phyloP scores from a whole-genome alignment of 768 basidiomycete genomes.

The Leucosporidium creatinivorum region DNA sequence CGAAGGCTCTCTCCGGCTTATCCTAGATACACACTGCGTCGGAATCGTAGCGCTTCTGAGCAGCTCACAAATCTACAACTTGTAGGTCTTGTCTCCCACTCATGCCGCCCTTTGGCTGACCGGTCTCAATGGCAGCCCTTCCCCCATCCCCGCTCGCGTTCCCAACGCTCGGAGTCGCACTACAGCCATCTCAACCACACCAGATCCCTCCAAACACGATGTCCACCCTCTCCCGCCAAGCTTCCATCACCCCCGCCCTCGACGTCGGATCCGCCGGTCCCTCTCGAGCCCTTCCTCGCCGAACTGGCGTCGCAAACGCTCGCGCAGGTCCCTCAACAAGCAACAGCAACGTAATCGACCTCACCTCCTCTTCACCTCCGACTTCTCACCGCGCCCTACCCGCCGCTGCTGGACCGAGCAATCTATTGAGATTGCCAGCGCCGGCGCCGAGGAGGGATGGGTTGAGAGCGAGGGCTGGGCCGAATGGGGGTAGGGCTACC shows the following conservation, averaged over 20 bases:
- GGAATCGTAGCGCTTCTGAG: too few species aligned
- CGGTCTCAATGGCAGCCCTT: too few species aligned
- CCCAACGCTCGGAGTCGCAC: too few species aligned
- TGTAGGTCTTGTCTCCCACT: too few species aligned
- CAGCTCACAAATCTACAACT: too few species aligned
- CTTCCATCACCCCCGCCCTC: not conserved
- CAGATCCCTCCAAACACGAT: not conserved
- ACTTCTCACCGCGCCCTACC: not conserved
- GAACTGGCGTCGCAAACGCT: too few species aligned
- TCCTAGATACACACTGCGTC: too few species aligned
- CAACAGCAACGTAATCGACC: slow-evolving; percentile 2
- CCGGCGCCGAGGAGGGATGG: not conserved
- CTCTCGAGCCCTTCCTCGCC: too few species aligned
- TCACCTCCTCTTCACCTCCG: not conserved
- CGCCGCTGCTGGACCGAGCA: not conserved
- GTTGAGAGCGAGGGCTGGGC: not conserved
- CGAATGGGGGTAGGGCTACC: not conserved
- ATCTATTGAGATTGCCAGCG: not conserved
- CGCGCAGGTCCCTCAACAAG: too few species aligned
- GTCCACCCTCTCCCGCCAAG: not conserved
- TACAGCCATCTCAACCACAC: not conserved
- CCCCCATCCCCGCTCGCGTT: too few species aligned
- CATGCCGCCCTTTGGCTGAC: too few species aligned
- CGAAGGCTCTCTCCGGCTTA: too few species aligned
- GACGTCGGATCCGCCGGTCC: not conserved